A percentile compares a stretch with the other conserved stretches of the same genome.
These are phyloP conservation scores for Glomus cerebriforme DNA, from an alignment of 192 early-diverging fungal species.

Conservation along the genomic window DNA sequence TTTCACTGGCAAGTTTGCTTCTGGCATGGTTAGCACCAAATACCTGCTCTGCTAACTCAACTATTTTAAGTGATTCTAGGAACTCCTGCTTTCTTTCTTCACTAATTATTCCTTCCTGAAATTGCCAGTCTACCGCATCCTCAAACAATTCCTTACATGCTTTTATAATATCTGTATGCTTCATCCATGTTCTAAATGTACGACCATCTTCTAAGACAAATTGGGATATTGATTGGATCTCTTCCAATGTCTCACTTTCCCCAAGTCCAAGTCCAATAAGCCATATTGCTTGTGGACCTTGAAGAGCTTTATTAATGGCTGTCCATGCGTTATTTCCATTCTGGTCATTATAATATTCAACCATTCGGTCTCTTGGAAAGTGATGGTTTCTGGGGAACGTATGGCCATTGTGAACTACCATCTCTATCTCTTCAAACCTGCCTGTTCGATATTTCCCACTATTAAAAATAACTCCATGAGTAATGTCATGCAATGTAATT, in stretches of 20 bases:
- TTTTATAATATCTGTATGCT: slow-evolving; percentile 20
- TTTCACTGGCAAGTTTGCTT: slow-evolving; percentile 10
- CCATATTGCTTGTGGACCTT: slow-evolving; percentile 21
- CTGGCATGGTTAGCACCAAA: slow-evolving; percentile 12
- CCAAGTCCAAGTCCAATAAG: slow-evolving; percentile 23
- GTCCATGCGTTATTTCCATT: slow-evolving; percentile 6
- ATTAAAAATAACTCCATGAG: slow-evolving; percentile 22
- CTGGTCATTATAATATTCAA: slow-evolving; percentile 23
- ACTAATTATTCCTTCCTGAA: slow-evolving; percentile 16
- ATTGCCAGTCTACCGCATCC: slow-evolving; percentile 17
- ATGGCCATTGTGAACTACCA: slow-evolving; percentile 1
- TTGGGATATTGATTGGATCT: slow-evolving; percentile 9
- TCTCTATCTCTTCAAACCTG: too few species aligned
- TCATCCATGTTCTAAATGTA: slow-evolving; percentile 25
- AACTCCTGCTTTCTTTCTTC: background rate
- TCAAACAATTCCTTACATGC: slow-evolving; percentile 24
- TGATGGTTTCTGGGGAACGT: slow-evolving; percentile 14
- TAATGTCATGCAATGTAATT: slow-evolving; percentile 19
- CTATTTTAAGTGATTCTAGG: slow-evolving; percentile 26
- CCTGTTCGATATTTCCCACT: slow-evolving; percentile 17
- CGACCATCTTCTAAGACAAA: slow-evolving; percentile 26
- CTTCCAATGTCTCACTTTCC: slow-evolving; percentile 2
- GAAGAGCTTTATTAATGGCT: slow-evolving; percentile 24
- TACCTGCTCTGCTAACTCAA: slow-evolving; percentile 30
- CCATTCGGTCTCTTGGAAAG: slow-evolving; percentile 25